A percentile compares a stretch with the other conserved stretches of the same genome.
These are phyloP conservation scores for Elsinoe ampelina DNA, from an alignment of 2,329 filamentous ascomycete genomes.

Conservation along the genomic window DNA sequence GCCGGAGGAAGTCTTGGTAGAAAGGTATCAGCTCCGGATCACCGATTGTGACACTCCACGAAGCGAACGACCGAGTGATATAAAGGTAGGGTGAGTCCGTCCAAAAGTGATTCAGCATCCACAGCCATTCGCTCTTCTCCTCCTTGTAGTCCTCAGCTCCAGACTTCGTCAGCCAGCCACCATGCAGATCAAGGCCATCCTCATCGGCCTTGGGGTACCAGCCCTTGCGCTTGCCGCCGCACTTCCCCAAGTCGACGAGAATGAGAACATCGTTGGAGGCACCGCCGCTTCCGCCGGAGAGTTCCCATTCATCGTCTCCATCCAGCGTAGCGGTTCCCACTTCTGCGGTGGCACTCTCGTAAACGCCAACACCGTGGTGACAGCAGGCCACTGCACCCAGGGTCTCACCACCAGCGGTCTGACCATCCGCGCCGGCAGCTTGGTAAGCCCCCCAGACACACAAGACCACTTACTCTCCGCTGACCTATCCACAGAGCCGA, in stretches of 20 bases:
- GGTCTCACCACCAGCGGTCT: neutral
- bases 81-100: neutral
- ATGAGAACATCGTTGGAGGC: neutral
- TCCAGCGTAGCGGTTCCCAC: constrained; percentile 7
- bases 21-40: neutral
- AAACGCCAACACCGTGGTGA: constrained; percentile 6
- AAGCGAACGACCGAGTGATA: neutral
- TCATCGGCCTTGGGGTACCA: neutral
- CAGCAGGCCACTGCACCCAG: constrained; percentile 1
- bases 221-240: neutral
- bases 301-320: constrained; percentile 3
- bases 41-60: neutral
- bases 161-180: neutral
- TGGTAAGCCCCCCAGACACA: neutral
- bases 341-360: constrained; percentile 3
- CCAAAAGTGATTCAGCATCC: neutral
- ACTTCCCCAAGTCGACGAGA: neutral
- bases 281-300: neutral
- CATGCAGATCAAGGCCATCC: neutral
- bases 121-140: neutral
- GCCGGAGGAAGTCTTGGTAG: neutral
- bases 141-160: neutral
- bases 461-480: neutral
- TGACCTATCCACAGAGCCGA: neutral
- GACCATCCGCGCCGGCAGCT: constrained; percentile 1